Conservation (phyloP, 352 stramenopile genomes). For the Phytophthora melonis region DNA sequence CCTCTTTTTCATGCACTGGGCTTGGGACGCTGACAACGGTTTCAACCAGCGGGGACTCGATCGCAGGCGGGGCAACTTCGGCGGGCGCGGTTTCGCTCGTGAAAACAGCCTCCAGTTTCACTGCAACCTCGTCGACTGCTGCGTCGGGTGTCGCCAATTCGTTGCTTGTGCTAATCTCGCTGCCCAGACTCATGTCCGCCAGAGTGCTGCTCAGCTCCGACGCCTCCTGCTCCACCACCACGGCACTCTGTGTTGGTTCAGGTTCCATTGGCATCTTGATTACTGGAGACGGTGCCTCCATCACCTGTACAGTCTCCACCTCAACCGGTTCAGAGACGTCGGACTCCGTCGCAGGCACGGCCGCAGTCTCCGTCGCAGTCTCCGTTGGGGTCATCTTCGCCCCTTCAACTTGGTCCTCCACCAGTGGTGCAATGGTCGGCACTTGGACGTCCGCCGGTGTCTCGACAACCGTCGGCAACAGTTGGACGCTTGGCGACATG, state of each 20-base stretch:
- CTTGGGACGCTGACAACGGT: neutral
- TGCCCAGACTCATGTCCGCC: slow-evolving; percentile 35
- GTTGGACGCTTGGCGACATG: slow-evolving; percentile 4
- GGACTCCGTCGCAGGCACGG: neutral
- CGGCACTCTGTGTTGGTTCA: slow-evolving; percentile 4
- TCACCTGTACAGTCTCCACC: neutral
- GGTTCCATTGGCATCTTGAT: neutral
- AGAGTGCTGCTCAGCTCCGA: slow-evolving; percentile 17
- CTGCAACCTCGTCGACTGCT: neutral
- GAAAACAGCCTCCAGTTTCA: neutral
- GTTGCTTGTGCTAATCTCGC: neutral
- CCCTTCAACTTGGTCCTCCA: neutral
- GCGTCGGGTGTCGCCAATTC: neutral
- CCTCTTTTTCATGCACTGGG: neutral
- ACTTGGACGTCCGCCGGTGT: neutral
- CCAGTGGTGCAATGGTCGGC: neutral
- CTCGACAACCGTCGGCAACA: slow-evolving; percentile 15
- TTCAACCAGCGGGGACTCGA: neutral
- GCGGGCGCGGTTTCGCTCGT: neutral
- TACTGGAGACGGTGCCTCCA: neutral
- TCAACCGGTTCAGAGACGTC: neutral
- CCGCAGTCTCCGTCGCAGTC: neutral
- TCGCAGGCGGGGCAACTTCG: neutral
- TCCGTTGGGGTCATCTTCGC: neutral
- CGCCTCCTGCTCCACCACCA: slow-evolving; percentile 18